These are phyloP conservation scores for Aspergillus spinulosporus DNA, from an alignment of 2,329 filamentous ascomycete genomes.

Conservation along the genomic window DNA sequence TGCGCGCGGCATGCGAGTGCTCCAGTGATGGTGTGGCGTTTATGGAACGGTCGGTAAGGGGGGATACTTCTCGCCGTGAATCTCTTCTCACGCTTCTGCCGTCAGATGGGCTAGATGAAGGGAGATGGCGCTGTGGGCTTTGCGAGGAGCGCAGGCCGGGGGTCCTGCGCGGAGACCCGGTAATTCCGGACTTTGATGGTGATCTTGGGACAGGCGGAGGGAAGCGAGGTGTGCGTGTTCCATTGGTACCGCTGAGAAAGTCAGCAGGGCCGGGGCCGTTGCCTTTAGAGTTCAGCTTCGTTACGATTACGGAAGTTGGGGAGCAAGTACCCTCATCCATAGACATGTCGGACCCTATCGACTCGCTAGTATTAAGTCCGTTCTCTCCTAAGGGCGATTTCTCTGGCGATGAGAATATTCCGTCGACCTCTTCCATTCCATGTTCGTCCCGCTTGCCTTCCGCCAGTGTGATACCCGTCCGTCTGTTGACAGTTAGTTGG, in stretches of 20 bases:
- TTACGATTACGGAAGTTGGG: background rate
- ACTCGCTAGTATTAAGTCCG: constrained; percentile 37
- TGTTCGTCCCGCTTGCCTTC: constrained; percentile 85
- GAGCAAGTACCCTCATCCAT: constrained; percentile 58
- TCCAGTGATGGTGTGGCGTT: constrained; percentile 32
- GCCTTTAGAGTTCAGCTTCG: constrained; percentile 27
- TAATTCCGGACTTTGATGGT: constrained; percentile 47
- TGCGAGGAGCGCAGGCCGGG: constrained; percentile 46
- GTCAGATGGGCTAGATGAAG: constrained; percentile 43
- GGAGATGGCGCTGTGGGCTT: constrained; percentile 33
- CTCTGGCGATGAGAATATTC: constrained; percentile 84
- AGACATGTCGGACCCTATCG: constrained; percentile 63
- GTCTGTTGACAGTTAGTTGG: constrained; percentile 54
- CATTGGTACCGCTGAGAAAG: constrained; percentile 38
- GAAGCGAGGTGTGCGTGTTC: constrained; percentile 36
- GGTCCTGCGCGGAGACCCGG: constrained; percentile 45
- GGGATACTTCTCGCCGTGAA: constrained; percentile 33
- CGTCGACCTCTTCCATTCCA: constrained; percentile 84
- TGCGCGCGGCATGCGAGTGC: constrained; percentile 25
- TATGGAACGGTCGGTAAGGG: constrained; percentile 39
- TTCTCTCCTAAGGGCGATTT: constrained; percentile 52
- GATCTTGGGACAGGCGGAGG: constrained; percentile 47
- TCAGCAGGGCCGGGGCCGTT: constrained; percentile 45
- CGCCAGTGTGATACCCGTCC: constrained; percentile 81
- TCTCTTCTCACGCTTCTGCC: constrained; percentile 30